A percentile compares a stretch with the other conserved stretches of the same genome.
Evolutionary conservation across 2,329 filamentous ascomycete genomes (phyloP).

Genomic region (Fonsecaea pugnacius): DNA sequence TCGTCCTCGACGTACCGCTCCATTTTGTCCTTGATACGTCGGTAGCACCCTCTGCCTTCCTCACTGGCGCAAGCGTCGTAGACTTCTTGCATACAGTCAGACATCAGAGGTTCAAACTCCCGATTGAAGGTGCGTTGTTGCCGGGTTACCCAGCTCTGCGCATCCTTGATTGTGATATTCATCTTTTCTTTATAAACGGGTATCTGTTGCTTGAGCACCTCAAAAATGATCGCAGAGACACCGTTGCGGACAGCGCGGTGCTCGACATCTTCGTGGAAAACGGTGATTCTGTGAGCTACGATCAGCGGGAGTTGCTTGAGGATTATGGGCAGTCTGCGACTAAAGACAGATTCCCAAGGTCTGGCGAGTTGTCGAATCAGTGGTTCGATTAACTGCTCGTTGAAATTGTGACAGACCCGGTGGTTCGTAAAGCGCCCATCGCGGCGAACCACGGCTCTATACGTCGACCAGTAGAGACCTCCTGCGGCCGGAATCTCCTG

Average conservation of each 20-base stretch:
- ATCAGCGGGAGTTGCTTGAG: conserved; percentile 39
- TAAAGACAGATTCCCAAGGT: conserved; percentile 47
- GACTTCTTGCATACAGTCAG: conserved; percentile 50
- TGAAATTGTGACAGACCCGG: conserved; percentile 45
- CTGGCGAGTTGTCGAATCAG: conserved; percentile 44
- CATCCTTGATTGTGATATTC: conserved; percentile 41
- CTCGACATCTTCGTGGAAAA: conserved; percentile 44
- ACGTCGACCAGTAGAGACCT: conserved; percentile 58
- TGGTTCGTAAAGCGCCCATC: conserved; percentile 52
- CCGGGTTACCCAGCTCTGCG: conserved; percentile 48
- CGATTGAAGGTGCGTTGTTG: conserved; percentile 60
- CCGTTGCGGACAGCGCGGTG: conserved; percentile 46
- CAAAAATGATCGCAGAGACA: conserved; percentile 36
- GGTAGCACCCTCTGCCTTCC: conserved; percentile 39
- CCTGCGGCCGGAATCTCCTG: conserved; percentile 46
- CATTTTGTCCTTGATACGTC: conserved; percentile 60
- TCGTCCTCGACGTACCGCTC: conserved; percentile 47
- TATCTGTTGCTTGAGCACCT: conserved; percentile 51
- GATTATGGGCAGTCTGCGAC: conserved; percentile 19
- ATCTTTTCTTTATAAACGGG: conserved; percentile 50
- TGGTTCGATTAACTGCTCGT: conserved; percentile 37
- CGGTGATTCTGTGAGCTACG: conserved; percentile 27
- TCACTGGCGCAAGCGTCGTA: conserved; percentile 44
- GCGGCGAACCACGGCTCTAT: conserved; percentile 61
- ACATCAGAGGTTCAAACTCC: conserved; percentile 57